Base-by-base conservation (phyloP, 1,139 yeast genomes). In the Magnusiomyces fungicola region DNA sequence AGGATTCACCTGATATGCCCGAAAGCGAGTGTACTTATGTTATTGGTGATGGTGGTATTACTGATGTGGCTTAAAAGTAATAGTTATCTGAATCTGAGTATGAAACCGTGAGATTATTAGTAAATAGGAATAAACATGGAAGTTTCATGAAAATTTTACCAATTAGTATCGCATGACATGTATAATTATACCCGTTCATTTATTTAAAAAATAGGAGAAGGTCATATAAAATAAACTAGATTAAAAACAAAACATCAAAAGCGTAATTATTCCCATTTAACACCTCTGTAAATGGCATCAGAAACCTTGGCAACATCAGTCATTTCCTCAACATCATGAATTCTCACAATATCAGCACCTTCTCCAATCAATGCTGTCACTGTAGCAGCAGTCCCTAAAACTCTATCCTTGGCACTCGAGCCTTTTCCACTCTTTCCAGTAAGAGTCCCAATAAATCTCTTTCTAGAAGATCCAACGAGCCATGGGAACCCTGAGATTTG, bases 391-490 rank as follows among this genome's bases (percentile, higher is more conserved):
- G 97, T 88, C 16, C 94, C 92, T 50, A 80, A 68, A 3, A 79
- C 79, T 55, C 97, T 74, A 32, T 83, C 80, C 1, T 62, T 60
- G 1, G 47, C 43, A 19, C 40, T 43, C 22, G 49, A 55, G 7
- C 53, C 48, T 33, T 56, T 63, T 6, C 61, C 67, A 5, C 54
- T 48, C 33, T 56, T 62, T 4, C 62, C 67, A 0, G 90, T 82
- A n/a, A 48, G 22, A 0, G 78, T 74, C 1, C 96, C 97, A 59
- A 92, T 79, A 61, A 92, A 92, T 60, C 78, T 74, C 72, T 92
- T 92, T 56, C 97, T 74, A 24, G 96, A 85, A 0, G 97, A 84
- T 0, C 97, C 98, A 16, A 90, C 65, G 45, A 92, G 70, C 54
- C 87, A 72, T 1, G 96, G 86, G 49, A 84, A 62, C 2, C 69